Evolutionary conservation across 1,139 yeast species (phyloP).

Genomic region (Suhomyces terraborum): DNA sequence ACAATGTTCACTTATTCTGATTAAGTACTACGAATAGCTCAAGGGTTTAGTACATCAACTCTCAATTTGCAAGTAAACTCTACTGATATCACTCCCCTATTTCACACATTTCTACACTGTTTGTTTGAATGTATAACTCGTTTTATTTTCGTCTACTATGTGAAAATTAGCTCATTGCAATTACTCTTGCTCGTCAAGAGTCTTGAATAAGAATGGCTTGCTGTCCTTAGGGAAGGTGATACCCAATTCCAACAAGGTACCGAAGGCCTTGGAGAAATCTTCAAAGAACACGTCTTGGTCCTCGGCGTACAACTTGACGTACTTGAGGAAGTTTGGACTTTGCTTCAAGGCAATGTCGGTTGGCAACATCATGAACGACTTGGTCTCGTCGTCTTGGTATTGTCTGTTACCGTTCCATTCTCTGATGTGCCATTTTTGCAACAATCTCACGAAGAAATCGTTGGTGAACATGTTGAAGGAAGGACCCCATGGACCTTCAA

Average conservation of each 20-base stretch:
- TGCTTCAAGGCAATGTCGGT: slow-evolving; percentile 75
- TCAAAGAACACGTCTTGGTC: slow-evolving; percentile 69
- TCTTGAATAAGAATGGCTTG: slow-evolving; percentile 57
- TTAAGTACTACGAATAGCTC: no score
- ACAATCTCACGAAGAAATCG: slow-evolving; percentile 72
- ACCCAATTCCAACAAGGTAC: slow-evolving; percentile 74
- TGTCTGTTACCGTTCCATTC: slow-evolving; percentile 78
- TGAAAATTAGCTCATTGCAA: no score
- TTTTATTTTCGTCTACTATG: no score
- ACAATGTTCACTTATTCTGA: no score
- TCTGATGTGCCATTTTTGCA: slow-evolving; percentile 76
- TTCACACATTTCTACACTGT: no score
- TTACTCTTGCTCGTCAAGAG: slow-evolving; percentile 63
- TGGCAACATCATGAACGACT: slow-evolving; percentile 87
- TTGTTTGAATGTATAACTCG: no score
- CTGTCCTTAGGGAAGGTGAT: slow-evolving; percentile 56
- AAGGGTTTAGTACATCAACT: no score
- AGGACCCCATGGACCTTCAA: slow-evolving; percentile 95
- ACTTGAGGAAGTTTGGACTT: slow-evolving; percentile 63
- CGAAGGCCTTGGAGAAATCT: slow-evolving; percentile 71
- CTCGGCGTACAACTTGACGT: slow-evolving; percentile 70
- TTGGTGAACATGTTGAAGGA: slow-evolving; percentile 82
- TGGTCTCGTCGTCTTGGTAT: slow-evolving; percentile 71
- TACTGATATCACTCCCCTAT: no score
- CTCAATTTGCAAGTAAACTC: no score